These are phyloP conservation scores for Rosa hybrid DNA, from an alignment of 331 rosid species.

Conservation along the genomic window DNA sequence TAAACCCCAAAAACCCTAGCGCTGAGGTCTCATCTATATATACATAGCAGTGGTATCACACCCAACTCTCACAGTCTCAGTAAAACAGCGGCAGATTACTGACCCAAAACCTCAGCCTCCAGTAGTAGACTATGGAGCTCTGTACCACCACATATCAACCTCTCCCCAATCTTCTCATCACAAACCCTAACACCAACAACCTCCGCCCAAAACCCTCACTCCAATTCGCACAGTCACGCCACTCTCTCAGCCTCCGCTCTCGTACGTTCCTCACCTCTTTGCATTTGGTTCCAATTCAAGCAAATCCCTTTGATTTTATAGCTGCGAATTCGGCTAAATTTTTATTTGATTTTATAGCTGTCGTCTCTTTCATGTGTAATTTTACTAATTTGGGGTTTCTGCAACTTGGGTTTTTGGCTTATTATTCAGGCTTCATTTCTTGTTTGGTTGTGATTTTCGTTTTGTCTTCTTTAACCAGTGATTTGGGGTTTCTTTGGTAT, in stretches of 20 bases:
- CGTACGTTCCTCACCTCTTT: conserved; percentile 56
- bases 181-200: conserved; percentile 7
- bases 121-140: conserved; percentile 35
- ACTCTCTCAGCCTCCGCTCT: conserved; percentile 25
- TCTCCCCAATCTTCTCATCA: conserved; percentile 12
- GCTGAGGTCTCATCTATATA: not conserved
- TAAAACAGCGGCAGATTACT: not conserved
- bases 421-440: not conserved
- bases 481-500: not conserved
- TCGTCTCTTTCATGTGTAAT: not conserved
- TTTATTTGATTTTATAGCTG: not conserved
- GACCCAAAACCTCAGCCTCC: not conserved
- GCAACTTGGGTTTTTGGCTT: not conserved
- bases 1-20: conserved; percentile 20
- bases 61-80: not conserved
- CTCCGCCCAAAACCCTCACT: conserved; percentile 29
- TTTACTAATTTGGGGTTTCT: not conserved
- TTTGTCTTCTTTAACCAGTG: not conserved
- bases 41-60: not conserved
- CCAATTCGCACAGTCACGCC: conserved; percentile 12
- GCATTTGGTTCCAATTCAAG: conserved; percentile 19
- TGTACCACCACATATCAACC: conserved; percentile 22
- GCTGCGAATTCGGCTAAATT: not conserved
- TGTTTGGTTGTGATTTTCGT: not conserved
- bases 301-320: conserved; percentile 10